Conservation (phyloP, 2,329 filamentous ascomycete species). For the Colletotrichum somersetense region DNA sequence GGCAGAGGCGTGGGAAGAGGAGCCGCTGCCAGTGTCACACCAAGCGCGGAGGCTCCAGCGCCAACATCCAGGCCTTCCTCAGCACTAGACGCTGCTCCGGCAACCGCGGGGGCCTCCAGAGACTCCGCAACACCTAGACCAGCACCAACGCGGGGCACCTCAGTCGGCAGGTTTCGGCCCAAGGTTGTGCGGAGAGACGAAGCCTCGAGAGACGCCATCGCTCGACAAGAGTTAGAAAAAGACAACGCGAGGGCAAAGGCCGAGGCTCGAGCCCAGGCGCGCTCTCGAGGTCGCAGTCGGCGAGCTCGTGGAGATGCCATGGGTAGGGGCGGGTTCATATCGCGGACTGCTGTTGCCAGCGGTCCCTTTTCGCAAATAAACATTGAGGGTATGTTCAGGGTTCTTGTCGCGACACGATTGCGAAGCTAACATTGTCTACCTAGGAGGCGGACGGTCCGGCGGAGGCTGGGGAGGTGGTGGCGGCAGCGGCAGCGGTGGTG, state of each 20-base stretch:
- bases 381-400: constrained; percentile 35
- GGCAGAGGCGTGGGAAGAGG: constrained; percentile 35
- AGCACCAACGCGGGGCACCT: constrained; percentile 50
- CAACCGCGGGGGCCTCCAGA: constrained; percentile 24
- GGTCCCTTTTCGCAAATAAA: constrained; percentile 53
- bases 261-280: constrained; percentile 42
- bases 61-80: constrained; percentile 28
- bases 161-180: constrained; percentile 59
- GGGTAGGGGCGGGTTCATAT: constrained; percentile 56
- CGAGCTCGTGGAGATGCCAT: constrained; percentile 60
- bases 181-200: constrained; percentile 65
- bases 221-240: constrained; percentile 59
- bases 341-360: constrained; percentile 53
- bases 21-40: constrained; percentile 24
- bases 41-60: constrained; percentile 24
- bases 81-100: constrained; percentile 15
- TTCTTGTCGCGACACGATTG: no score
- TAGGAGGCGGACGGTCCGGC: constrained; percentile 41
- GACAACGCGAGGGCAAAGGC: constrained; percentile 47
- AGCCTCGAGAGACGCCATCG: constrained; percentile 61
- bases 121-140: constrained; percentile 52
- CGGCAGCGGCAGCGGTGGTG: constrained; percentile 44
- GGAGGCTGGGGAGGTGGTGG: constrained; percentile 41
- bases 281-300: constrained; percentile 51
- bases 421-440: constrained; percentile 15